Evolutionary conservation across 768 basidiomycete species (phyloP), one percentile per base, ranked within the genome.

Genomic region (Suillus variegatus): DNA sequence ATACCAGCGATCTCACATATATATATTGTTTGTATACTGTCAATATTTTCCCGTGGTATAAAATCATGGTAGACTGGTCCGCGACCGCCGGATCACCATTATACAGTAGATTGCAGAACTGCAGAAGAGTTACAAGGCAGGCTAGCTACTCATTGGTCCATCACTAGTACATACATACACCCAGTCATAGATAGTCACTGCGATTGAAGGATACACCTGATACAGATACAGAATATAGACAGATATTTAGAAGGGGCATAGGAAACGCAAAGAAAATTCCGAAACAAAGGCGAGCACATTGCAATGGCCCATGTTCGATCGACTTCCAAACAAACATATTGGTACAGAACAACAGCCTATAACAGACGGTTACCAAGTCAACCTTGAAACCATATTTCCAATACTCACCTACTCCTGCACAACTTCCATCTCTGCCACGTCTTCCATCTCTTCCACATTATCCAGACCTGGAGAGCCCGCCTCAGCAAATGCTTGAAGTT

Each of bases 401-500:
- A 35, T 3, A 13, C 54, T 36, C 12, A 8, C 32, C 54, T 55
- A 13, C 16, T 43, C 25, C 1, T 10, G 10, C 18, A 13, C 40
- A 43, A 1, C 13, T 43, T 43, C 41, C 4, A 18, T 4, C 5
- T 28, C 25, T 28, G 4, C 1, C 16, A 12, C 40, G 28, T 2
- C 13, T 43, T 43, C 58, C 4, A 18, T 4, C 6, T 32, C 28
- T 28, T 12, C 14, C 4, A 14, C 6, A 40, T 28, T 20, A 16
- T 43, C 25, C 20, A 35, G 12, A 6, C 2, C 52, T 28, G 16
- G 57, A 25, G 9, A 5, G 7, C 3, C 12, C 18, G 18, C 2
- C 3, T 58, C 62, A 32, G 18, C 60, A 25, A 72, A 63, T 6
- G 44, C 65, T 2, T 46, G 60, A 12, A 73, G 40, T 56, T 73